These are phyloP conservation scores for Suhomyces sp. DNA, from an alignment of 805 yeast species.

Conservation along the genomic window DNA sequence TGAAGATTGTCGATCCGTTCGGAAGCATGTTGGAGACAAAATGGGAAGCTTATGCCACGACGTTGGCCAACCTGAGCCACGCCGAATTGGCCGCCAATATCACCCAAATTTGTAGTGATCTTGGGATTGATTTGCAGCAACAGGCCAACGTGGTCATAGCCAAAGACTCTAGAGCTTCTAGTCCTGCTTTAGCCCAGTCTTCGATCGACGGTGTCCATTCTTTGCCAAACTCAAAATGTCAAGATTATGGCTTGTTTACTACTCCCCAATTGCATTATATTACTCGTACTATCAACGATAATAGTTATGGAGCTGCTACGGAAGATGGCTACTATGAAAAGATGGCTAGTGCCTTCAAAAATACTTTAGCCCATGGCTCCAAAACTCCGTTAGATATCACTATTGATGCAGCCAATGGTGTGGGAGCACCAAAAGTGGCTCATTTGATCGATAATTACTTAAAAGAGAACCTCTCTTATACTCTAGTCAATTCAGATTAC, in stretches of 20 bases:
- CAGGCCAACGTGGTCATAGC: constrained; percentile 62
- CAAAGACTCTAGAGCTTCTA: constrained; percentile 85
- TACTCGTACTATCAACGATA: constrained; percentile 69
- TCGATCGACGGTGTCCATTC: constrained; percentile 60
- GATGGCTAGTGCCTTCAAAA: constrained; percentile 51
- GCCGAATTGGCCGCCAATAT: constrained; percentile 43
- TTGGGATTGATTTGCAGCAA: constrained; percentile 45
- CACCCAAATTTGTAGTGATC: constrained; percentile 31
- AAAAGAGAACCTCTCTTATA: constrained; percentile 37
- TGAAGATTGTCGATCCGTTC: constrained; percentile 84
- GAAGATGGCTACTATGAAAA: constrained; percentile 71
- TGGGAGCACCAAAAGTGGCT: constrained; percentile 76
- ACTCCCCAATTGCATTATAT: constrained; percentile 94
- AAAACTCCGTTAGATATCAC: constrained; percentile 44
- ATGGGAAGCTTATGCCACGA: constrained; percentile 85
- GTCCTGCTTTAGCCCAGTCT: constrained; percentile 59
- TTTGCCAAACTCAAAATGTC: constrained; percentile 38
- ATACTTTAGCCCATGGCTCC: constrained; percentile 31
- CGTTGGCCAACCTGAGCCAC: constrained; percentile 65
- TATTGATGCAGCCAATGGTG: constrained; percentile 95
- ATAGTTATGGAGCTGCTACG: constrained; percentile 56
- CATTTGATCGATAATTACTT: constrained; percentile 46
- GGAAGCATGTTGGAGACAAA: constrained; percentile 82
- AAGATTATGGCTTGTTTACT: constrained; percentile 70
- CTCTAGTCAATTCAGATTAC: constrained; percentile 53